phyloP scores from a whole-genome alignment of 371 early-diverging fungal genomes.

The Thermomucor indicae-seudaticae region DNA sequence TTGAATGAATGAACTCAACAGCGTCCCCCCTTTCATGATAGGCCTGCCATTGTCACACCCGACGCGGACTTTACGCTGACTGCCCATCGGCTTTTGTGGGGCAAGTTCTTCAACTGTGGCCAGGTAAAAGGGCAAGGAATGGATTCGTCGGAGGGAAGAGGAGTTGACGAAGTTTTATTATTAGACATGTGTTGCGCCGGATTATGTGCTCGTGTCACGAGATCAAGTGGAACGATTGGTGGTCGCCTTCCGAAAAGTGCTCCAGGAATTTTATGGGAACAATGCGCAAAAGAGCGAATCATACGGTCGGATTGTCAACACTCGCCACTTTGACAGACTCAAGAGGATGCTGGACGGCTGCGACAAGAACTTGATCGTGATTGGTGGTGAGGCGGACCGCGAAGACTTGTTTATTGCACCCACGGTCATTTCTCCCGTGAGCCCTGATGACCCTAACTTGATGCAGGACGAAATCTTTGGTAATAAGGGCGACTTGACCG shows the following conservation, averaged over 20 bases:
- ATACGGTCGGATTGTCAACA: conserved; percentile 67
- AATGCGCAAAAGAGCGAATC: conserved; percentile 46
- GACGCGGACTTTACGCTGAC: conserved; percentile 62
- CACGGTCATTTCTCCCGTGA: conserved; percentile 58
- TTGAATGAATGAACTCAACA: too few species aligned
- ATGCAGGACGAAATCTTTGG: conserved; percentile 80
- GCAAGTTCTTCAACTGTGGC: conserved; percentile 77
- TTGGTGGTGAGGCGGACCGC: conserved; percentile 57
- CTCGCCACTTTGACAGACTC: conserved; percentile 68
- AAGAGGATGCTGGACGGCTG: conserved; percentile 39
- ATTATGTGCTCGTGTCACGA: conserved; percentile 75
- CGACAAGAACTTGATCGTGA: conserved; percentile 38
- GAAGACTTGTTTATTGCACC: conserved; percentile 64
- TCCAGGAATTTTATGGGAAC: conserved; percentile 42
- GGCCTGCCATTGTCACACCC: conserved; percentile 71
- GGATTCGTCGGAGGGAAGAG: neutral
- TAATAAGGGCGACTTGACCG: too few species aligned
- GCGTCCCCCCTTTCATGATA: conserved; percentile 6
- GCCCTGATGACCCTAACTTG: conserved; percentile 39
- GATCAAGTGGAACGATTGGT: conserved; percentile 50
- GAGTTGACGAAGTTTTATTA: neutral
- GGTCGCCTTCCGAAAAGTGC: conserved; percentile 33
- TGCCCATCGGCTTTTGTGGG: conserved; percentile 73
- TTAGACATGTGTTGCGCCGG: conserved; percentile 84
- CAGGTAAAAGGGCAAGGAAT: conserved; percentile 33